Conservation (phyloP, 495 filamentous ascomycete genomes). For the Durotheca rogersii region DNA sequence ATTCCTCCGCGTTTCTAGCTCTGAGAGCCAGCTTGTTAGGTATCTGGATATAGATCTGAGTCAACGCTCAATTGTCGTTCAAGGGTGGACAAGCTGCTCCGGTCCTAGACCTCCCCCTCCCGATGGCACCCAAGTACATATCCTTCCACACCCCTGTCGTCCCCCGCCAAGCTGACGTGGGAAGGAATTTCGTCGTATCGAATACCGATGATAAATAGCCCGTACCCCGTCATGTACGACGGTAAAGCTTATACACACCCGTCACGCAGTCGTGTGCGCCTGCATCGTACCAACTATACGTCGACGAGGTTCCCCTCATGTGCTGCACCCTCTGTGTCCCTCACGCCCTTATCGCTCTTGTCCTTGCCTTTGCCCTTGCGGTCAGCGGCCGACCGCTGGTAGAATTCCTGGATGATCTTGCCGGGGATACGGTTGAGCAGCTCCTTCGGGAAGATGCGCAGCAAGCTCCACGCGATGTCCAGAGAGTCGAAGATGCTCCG, state of each 20-base stretch:
- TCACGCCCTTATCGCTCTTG: slow-evolving; percentile 67
- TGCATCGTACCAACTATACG: slow-evolving; percentile 42
- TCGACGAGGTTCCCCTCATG: slow-evolving; percentile 70
- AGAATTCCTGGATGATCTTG: slow-evolving; percentile 91
- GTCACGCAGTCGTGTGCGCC: slow-evolving; percentile 11
- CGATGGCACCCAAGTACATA: background rate
- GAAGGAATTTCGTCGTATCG: slow-evolving; percentile 17
- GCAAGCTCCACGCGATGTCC: slow-evolving; percentile 92
- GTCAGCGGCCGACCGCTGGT: slow-evolving; percentile 67
- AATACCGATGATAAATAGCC: slow-evolving; percentile 26
- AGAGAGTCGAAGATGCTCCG: slow-evolving; percentile 88
- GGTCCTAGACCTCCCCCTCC: too few relatives aligned
- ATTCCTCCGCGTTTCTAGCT: too few relatives aligned
- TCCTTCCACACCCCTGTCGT: background rate
- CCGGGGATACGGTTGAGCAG: slow-evolving; percentile 95
- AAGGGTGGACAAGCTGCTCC: too few relatives aligned
- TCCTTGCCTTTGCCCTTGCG: slow-evolving; percentile 62
- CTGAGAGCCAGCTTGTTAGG: too few relatives aligned
- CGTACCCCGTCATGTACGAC: slow-evolving; percentile 30
- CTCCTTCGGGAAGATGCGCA: slow-evolving; percentile 96
- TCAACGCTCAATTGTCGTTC: background rate
- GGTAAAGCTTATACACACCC: slow-evolving; percentile 33
- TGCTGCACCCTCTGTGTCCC: slow-evolving; percentile 52
- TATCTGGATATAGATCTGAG: too few relatives aligned
- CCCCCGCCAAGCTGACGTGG: background rate